A percentile compares a stretch with the other conserved stretches of the same genome.
These are phyloP conservation scores for Gossypium longicalyx DNA, from an alignment of 345 rosid genomes.

Conservation along the genomic window DNA sequence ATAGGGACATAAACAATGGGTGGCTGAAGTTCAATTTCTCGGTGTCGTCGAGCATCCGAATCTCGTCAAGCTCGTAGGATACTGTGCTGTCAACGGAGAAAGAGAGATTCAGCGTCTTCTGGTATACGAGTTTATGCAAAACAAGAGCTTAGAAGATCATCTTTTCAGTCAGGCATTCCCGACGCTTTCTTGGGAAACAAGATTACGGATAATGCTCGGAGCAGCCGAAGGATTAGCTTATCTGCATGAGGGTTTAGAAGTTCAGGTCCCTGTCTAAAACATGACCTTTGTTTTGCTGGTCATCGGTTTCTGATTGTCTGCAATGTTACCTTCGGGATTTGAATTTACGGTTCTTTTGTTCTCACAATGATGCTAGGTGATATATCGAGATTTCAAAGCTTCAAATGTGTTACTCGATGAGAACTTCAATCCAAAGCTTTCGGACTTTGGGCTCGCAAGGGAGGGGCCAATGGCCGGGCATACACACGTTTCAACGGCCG, in stretches of 20 bases:
- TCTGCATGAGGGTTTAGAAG: conserved; percentile 68
- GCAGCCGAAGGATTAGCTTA: conserved; percentile 84
- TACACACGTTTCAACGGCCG: conserved; percentile 85
- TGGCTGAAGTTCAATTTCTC: conserved; percentile 82
- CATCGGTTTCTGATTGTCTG: background rate
- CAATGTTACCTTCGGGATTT: background rate
- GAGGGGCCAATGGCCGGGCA: conserved; percentile 71
- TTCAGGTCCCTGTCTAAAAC: conserved; percentile 48
- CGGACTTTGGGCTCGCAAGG: conserved; percentile 93
- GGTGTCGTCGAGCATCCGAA: conserved; percentile 74
- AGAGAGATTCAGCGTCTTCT: conserved; percentile 71
- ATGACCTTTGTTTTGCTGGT: background rate
- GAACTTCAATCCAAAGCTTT: conserved; percentile 63
- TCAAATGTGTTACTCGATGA: conserved; percentile 76
- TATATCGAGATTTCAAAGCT: conserved; percentile 76
- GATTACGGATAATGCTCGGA: conserved; percentile 61
- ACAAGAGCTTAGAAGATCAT: conserved; percentile 81
- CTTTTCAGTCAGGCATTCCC: conserved; percentile 51
- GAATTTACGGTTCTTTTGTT: background rate
- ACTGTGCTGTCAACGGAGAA: conserved; percentile 67
- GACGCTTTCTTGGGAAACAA: conserved; percentile 60
- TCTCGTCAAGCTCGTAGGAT: conserved; percentile 83
- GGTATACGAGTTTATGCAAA: conserved; percentile 75
- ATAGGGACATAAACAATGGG: conserved; percentile 92
- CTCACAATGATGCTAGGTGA: conserved; percentile 39